Evolutionary conservation across 1,284 basidiomycete genomes (phyloP), one percentile per base, ranked within the genome.

Genomic region (Ceratobasidium sp.): DNA sequence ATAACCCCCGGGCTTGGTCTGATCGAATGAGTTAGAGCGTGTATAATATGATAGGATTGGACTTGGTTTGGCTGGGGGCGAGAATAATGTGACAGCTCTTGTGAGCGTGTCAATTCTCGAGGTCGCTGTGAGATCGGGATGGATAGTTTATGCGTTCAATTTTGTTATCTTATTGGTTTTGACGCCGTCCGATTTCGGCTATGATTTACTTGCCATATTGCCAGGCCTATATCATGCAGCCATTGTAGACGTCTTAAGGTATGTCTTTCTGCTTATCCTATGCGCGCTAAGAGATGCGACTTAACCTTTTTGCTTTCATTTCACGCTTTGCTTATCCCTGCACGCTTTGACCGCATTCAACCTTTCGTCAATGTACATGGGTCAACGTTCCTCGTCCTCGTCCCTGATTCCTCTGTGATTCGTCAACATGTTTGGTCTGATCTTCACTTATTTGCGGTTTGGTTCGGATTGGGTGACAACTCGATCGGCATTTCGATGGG

Each of bases 221-320:
- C 61, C 15, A 94, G 93, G 73, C 90, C 91, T 78, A 93, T 93
- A 79, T 93, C 93, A 57, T 95, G 93, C 83, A 92, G 88, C 10
- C 90, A 94, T 82, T 95, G 93, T 88, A 94, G 94, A 85, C 92
- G 91, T 81, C 89, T 94, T 82, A 94, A 94, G 91, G 93, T 92
- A 84, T 79, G 91, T 85, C 64, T 81, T 90, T 93, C 13, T 94
- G 88, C 77, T 89, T 89, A 79, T 91, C 26, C 52, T n/a, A 65
- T 71, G 64, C 89, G 9, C 88, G 33, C 33, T 33, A 33, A 33
- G 33, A 33, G 88, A 9, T 89, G 42, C 42, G 59, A 52, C 59
- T 65, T 1, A 50, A 71, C 68, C 4, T 17, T 56, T 61, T 40
- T 44, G 50, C 56, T 42, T 67, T 23, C 46, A 46, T 28, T n/a